These are phyloP conservation scores for Tagetes erecta DNA, from an alignment of 129 eudicot species.

Conservation along the genomic window DNA sequence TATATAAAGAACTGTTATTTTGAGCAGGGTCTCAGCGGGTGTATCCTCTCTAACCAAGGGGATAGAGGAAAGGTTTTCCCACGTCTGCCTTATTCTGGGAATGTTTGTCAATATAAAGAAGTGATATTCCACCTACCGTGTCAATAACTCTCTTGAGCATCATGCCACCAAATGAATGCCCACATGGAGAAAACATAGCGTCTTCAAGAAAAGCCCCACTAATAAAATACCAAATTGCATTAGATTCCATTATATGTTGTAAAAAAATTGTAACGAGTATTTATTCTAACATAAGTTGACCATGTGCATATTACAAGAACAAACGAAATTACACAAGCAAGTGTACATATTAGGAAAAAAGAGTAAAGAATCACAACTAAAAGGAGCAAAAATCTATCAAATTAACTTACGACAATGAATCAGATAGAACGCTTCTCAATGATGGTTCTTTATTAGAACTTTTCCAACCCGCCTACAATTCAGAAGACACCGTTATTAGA, in stretches of 20 bases:
- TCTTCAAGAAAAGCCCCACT: constrained; percentile 95
- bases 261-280: constrained; percentile 10
- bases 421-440: constrained; percentile 88
- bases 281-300: background rate
- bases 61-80: too few species aligned
- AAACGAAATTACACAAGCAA: constrained; percentile 13
- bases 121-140: constrained; percentile 47
- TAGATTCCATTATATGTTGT: constrained; percentile 12
- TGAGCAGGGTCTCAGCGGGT: too few species aligned
- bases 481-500: constrained; percentile 45
- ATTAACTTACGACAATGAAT: constrained; percentile 82
- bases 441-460: constrained; percentile 68
- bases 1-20: background rate
- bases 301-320: constrained; percentile 4
- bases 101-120: background rate
- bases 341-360: background rate
- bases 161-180: constrained; percentile 97
- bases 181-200: constrained; percentile 94
- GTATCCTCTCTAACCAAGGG: too few species aligned
- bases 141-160: constrained; percentile 85
- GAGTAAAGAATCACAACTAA: background rate
- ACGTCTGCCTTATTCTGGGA: too few species aligned
- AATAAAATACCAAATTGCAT: constrained; percentile 19
- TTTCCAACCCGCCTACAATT: constrained; percentile 66
- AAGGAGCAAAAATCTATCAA: background rate